A percentile compares a stretch with the other conserved stretches of the same genome.
These are phyloP conservation scores for Leucocoprinus birnbaumii DNA, from an alignment of 768 basidiomycete species.

Conservation along the genomic window DNA sequence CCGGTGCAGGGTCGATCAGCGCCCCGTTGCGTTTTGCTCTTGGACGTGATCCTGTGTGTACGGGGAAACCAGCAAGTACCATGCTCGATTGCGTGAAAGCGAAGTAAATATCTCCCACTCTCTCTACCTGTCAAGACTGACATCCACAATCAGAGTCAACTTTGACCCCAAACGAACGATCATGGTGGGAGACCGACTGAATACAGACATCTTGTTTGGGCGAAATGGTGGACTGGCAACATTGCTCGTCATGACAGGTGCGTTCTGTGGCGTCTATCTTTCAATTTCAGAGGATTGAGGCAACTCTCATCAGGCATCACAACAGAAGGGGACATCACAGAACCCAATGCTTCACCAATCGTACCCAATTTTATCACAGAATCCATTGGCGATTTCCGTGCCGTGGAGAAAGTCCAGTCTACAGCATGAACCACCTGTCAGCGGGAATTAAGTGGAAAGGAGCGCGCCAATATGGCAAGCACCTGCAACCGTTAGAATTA, in stretches of 20 bases:
- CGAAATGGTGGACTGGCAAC: slow-evolving; percentile 83
- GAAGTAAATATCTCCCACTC: slow-evolving; percentile 33
- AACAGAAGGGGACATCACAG: slow-evolving; percentile 67
- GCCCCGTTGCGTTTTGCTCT: slow-evolving; percentile 78
- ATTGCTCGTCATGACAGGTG: slow-evolving; percentile 90
- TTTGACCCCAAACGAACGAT: slow-evolving; percentile 86
- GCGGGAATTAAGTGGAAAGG: background rate
- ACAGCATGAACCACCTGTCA: slow-evolving; percentile 2
- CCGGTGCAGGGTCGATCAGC: slow-evolving; percentile 83
- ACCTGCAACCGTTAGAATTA: background rate
- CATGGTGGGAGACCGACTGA: slow-evolving; percentile 95
- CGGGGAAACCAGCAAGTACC: slow-evolving; percentile 87
- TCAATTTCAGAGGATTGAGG: background rate
- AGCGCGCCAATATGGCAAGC: slow-evolving; percentile 3
- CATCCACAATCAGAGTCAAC: slow-evolving; percentile 53
- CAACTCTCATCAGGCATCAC: slow-evolving; percentile 61
- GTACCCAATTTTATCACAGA: slow-evolving; percentile 80
- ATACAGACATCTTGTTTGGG: slow-evolving; percentile 95
- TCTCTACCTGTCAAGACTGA: slow-evolving; percentile 8
- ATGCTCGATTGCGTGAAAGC: slow-evolving; percentile 93
- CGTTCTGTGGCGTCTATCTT: background rate
- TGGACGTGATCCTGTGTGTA: slow-evolving; percentile 66
- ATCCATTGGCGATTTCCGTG: slow-evolving; percentile 79
- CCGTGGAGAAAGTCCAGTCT: slow-evolving; percentile 22
- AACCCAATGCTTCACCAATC: slow-evolving; percentile 64